Evolutionary conservation across 352 stramenopile genomes (phyloP), one percentile per base, ranked within the genome.

Genomic region (Pythium chondricola): DNA sequence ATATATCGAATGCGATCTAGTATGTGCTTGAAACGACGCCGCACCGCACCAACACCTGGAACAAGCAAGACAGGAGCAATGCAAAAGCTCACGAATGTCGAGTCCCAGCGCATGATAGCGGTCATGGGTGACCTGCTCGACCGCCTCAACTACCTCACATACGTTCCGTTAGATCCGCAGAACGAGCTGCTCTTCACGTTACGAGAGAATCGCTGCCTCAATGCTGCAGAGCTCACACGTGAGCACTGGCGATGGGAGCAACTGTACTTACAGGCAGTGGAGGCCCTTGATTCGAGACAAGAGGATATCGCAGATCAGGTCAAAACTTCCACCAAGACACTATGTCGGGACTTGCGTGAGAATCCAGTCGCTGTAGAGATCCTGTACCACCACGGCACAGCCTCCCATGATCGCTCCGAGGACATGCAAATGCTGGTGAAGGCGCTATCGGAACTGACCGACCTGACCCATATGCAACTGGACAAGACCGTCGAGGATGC

Each of bases 21-120:
- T n/a, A n/a, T n/a, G n/a, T n/a, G n/a, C n/a, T n/a, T n/a, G n/a
- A n/a, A n/a, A n/a, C n/a, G n/a, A n/a, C n/a, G n/a, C n/a, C n/a
- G n/a, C n/a, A n/a, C n/a, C n/a, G n/a, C n/a, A n/a, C n/a, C n/a
- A n/a, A n/a, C n/a, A n/a, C n/a, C n/a, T n/a, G n/a, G n/a, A n/a
- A n/a, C n/a, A n/a, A n/a, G n/a, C n/a, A n/a, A n/a, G n/a, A n/a
- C n/a, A n/a, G n/a, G n/a, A n/a, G 43, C 11, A 20, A 94, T 94
- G 83, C 76, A 94, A 32, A 94, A 94, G 67, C 63, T 94, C 32
- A 92, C 78, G 48, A 89, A 91, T 64, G 83, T 94, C 33, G 83
- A 94, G 62, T 91, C 83, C 16, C 80, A 94, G 67, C 74, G 80
- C 35, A 83, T 94, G 69, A 89, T 94, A 78, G 68, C 76, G 46